Evolutionary conservation across 306 rosid genomes (phyloP).

Genomic region (Cicer pinnatifidum): DNA sequence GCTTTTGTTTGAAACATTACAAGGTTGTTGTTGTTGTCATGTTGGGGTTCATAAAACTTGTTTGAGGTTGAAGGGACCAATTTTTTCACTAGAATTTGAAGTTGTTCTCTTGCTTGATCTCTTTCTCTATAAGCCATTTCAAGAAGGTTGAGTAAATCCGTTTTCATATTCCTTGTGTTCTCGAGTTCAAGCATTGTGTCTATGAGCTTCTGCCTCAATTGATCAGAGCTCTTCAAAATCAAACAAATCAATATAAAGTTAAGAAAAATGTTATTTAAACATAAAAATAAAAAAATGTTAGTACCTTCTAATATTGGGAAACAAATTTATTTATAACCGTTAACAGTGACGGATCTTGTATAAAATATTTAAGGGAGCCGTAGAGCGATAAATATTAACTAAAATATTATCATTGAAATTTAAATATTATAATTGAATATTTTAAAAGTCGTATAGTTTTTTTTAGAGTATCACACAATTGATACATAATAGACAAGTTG

Average conservation of each 20-base stretch:
- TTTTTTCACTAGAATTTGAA: slow-evolving; percentile 49
- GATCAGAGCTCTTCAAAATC: slow-evolving; percentile 53
- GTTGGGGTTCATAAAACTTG: slow-evolving; percentile 29
- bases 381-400: too few relatives aligned
- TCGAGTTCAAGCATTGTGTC: slow-evolving; percentile 54
- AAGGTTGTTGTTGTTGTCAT: slow-evolving; percentile 44
- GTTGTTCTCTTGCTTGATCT: slow-evolving; percentile 66
- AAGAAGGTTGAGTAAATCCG: slow-evolving; percentile 46
- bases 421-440: too few relatives aligned
- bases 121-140: slow-evolving; percentile 57
- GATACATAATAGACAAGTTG: too few relatives aligned
- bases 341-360: too few relatives aligned
- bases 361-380: too few relatives aligned
- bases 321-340: too few relatives aligned
- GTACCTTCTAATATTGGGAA: too few relatives aligned
- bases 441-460: too few relatives aligned
- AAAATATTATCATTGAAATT: too few relatives aligned
- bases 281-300: too few relatives aligned
- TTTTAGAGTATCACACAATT: too few relatives aligned
- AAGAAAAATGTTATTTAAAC: too few relatives aligned
- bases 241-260: neutral
- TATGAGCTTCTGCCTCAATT: slow-evolving; percentile 57
- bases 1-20: slow-evolving; percentile 53
- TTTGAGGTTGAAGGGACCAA: slow-evolving; percentile 40
- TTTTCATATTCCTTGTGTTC: slow-evolving; percentile 35